These are phyloP conservation scores for Cornus florida DNA, from an alignment of 148 eudicot genomes.

Conservation along the genomic window DNA sequence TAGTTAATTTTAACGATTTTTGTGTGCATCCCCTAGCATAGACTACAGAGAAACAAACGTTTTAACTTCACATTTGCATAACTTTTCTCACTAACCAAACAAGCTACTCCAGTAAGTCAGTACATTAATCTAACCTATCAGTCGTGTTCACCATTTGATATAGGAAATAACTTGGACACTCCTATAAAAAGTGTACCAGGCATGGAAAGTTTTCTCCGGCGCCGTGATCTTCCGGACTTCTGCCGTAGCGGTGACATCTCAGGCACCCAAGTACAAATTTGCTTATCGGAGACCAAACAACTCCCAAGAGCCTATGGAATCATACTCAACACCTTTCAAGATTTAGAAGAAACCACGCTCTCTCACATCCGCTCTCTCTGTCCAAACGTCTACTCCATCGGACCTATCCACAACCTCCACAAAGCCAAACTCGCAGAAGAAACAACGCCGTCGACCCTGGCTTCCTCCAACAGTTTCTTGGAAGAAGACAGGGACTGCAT, in stretches of 20 bases:
- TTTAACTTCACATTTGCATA: no score
- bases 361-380: constrained; percentile 26
- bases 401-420: constrained; percentile 37
- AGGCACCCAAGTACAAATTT: not conserved
- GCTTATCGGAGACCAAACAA: not conserved
- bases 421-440: constrained; percentile 11
- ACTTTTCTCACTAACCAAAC: no score
- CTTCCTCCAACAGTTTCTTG: constrained; percentile 19
- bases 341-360: constrained; percentile 29
- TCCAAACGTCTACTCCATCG: constrained; percentile 31
- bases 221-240: constrained; percentile 40
- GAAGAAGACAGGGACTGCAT: constrained; percentile 32
- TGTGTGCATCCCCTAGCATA: no score
- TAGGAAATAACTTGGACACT: constrained; percentile 27
- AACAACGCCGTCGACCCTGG: not conserved
- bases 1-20: no score
- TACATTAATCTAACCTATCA: no score
- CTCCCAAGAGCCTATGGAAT: constrained; percentile 9
- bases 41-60: no score
- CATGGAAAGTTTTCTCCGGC: constrained; percentile 29
- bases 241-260: constrained; percentile 22
- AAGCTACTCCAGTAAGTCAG: no score
- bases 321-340: constrained; percentile 43
- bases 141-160: no score
- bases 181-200: constrained; percentile 28